Evolutionary conservation across 2,329 filamentous ascomycete genomes (phyloP), one percentile per base, ranked within the genome.

Genomic region (Aspergillus ochraceus): DNA sequence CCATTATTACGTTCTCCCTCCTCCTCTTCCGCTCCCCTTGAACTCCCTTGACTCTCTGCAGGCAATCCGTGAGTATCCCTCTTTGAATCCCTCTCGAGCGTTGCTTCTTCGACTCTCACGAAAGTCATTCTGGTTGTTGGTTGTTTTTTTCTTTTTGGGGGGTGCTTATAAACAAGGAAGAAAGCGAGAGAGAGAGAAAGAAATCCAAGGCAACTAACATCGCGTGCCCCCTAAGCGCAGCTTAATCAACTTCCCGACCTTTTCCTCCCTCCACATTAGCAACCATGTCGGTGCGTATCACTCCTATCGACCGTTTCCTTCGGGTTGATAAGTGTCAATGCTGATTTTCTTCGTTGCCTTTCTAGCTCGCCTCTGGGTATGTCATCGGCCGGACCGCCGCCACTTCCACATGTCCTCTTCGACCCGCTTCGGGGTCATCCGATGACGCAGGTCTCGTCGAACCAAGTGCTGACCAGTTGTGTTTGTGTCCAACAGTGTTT

Each of bases 321-420:
- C 30, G 50, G 20, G 19, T 17, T 10, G 17, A 47, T 49, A 11
- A 30, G 30, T 46, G 8, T 20, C 49, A 50, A 42, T 60, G 47
- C 59, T 68, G 52, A 64, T 52, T 36, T 54, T 50, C 26, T 62
- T 56, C 51, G 20, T 60, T 55, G 6, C 59, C 54, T 58, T 57
- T 54, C 6, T 60, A 75, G 73, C 71, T 75, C 64, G 71, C 71
- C 69, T 74, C 73, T 62, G 73, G 73, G 73, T 75, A 74, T 62
- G 67, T 69, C 59, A 24, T 54, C n/a, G 24, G 20, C 45, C 24
- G 14, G 14, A 49, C 26, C 30, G 26, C 49, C 49, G 24, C 30
- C 19, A 36, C 24, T 45, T 55, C 51, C 57, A 53, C 46, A 11
- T 32, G 39, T 51, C 47, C 56, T 30, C 51, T n/a, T 30, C 22